Evolutionary conservation across 441 rosid genomes (phyloP), one percentile per base, ranked within the genome.

Genomic region (Breynia disticha): DNA sequence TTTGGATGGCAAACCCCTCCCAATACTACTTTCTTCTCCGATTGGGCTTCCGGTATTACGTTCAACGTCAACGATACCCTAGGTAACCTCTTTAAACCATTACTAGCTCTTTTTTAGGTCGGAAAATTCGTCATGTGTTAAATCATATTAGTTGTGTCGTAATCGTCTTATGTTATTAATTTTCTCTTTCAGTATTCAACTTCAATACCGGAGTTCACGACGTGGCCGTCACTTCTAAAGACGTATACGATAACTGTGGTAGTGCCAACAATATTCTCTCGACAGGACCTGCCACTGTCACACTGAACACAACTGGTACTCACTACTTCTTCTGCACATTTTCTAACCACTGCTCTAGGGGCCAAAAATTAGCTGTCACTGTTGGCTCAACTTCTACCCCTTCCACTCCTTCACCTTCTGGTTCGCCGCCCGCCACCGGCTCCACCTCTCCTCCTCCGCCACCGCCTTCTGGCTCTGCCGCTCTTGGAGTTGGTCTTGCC

Each of bases 291-390:
- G 62, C 74, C 11, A 67, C 18, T 7, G 18, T 78, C 52, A 43
- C 22, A 55, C 81, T 81, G 50, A 64, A 21, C 22, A 0, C 60
- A 16, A 6, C 62, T 0, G 83, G 81, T 20, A 53, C 21, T 24
- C 53, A 48, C 3, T 72, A 57, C 62, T 80, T 16, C 50, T 16
- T 71, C 12, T 73, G 79, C 52, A 67, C 72, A 16, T 9, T 62
- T 22, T 0, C 58, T 2, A 7, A n/a, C 43, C 81, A 72, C 67
- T 78, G 86, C 41, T 16, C 66, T 2, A 16, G 1, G 0, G 74
- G 76, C 32, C 83, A 78, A 50, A 76, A 73, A 57, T 50, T 80
- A 1, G 59, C 75, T 48, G n/a, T 80, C 21, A 70, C 61, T 20
- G 76, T 73, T 6, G 43, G 18, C 12, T 19, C 54, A 11, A 4